Percentiles rank a stretch among this genome's conserved stretches.
phyloP scores from a whole-genome alignment of 192 early-diverging fungal genomes.

The Coemansia sp. region DNA sequence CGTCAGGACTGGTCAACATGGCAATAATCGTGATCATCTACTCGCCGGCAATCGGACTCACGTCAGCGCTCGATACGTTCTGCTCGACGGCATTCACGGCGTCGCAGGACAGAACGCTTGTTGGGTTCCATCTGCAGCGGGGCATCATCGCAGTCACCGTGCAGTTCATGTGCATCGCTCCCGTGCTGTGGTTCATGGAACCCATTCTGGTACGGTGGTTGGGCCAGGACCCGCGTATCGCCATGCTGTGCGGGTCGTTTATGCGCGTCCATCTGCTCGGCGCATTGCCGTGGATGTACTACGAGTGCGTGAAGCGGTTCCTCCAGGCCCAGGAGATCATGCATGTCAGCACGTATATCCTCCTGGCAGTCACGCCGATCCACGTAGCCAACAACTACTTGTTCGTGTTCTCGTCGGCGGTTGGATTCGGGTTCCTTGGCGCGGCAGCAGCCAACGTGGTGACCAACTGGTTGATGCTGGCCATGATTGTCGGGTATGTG shows the following conservation, averaged over 20 bases:
- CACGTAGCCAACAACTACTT: slow-evolving; percentile 28
- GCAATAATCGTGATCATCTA: slow-evolving; percentile 65
- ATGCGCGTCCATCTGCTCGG: slow-evolving; percentile 66
- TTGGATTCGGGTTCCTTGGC: slow-evolving; percentile 64
- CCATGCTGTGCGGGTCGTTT: slow-evolving; percentile 67
- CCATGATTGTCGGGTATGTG: slow-evolving; percentile 56
- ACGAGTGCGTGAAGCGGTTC: slow-evolving; percentile 82
- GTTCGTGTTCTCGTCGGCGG: slow-evolving; percentile 45
- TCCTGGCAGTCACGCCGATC: slow-evolving; percentile 22
- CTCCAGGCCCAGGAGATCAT: slow-evolving; percentile 89
- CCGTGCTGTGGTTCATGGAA: slow-evolving; percentile 45
- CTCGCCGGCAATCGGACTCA: slow-evolving; percentile 64
- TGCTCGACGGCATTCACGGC: slow-evolving; percentile 40
- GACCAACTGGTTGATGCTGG: slow-evolving; percentile 58
- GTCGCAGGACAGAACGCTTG: slow-evolving; percentile 29
- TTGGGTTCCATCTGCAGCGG: slow-evolving; percentile 45
- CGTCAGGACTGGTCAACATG: slow-evolving; percentile 67
- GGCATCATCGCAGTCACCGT: slow-evolving; percentile 33
- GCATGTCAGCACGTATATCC: slow-evolving; percentile 61
- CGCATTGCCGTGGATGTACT: slow-evolving; percentile 70
- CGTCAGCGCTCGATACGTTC: slow-evolving; percentile 50
- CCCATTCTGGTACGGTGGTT: slow-evolving; percentile 60
- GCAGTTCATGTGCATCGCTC: slow-evolving; percentile 18
- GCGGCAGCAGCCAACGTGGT: slow-evolving; percentile 68
- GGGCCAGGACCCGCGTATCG: slow-evolving; percentile 72